Conservation (phyloP, 2,329 filamentous ascomycete genomes). For the Dendrostoma leiphaemia region DNA sequence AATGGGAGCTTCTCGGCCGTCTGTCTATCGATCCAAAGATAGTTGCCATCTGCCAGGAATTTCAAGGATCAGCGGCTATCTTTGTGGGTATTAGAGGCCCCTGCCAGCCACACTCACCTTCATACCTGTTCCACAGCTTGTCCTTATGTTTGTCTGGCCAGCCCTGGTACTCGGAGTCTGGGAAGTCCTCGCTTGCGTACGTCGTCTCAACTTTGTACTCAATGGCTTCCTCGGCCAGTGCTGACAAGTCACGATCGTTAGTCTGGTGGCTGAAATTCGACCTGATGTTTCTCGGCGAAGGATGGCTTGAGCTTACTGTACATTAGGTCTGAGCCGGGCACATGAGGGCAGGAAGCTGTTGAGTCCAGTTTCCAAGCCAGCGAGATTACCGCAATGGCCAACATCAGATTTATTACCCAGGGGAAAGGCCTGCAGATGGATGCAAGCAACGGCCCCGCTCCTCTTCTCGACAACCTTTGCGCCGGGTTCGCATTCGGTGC, state of each 20-base stretch:
- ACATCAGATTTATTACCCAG: slow-evolving; percentile 3
- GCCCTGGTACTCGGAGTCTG: slow-evolving; percentile 7
- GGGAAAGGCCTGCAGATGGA: neutral
- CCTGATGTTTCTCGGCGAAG: no score
- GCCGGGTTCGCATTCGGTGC: neutral
- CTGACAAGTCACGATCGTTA: neutral
- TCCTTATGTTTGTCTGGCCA: slow-evolving; percentile 6
- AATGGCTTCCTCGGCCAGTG: slow-evolving; percentile 7
- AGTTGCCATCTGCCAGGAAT: slow-evolving; percentile 4
- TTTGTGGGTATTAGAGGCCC: no score
- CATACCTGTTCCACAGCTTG: slow-evolving; percentile 8
- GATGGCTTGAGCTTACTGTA: slow-evolving; percentile 5
- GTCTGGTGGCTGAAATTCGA: no score
- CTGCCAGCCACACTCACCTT: slow-evolving; percentile 3
- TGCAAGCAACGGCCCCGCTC: neutral
- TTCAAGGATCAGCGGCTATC: neutral
- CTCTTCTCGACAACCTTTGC: neutral
- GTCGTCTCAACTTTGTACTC: slow-evolving; percentile 10
- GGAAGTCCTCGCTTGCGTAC: slow-evolving; percentile 8
- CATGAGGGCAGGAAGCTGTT: neutral
- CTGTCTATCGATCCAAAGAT: neutral
- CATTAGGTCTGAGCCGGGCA: neutral
- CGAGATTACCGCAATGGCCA: neutral
- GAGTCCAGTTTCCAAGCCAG: neutral
- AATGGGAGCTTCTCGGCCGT: neutral